Conservation (phyloP, 768 basidiomycete species). For the Ramaria sp. region DNA sequence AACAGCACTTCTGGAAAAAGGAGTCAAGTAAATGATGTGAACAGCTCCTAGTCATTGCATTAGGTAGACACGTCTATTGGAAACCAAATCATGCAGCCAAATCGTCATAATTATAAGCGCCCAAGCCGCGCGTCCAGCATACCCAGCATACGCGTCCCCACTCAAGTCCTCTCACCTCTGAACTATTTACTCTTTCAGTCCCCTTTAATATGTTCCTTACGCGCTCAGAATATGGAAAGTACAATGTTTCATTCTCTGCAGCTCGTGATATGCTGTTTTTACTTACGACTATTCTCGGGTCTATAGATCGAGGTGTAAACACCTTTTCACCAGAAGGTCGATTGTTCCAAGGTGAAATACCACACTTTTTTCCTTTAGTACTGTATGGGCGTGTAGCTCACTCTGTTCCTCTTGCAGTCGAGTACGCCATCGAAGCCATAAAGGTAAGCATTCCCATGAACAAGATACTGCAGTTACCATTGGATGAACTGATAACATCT, state of each 20-base stretch:
- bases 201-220: slow-evolving; percentile 72
- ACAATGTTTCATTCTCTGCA: not conserved
- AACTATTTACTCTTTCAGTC: not conserved
- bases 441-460: slow-evolving; percentile 42
- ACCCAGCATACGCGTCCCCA: not conserved
- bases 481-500: not conserved
- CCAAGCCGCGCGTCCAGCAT: not conserved
- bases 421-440: slow-evolving; percentile 99
- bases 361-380: not conserved
- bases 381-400: not conserved
- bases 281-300: not conserved
- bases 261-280: not conserved
- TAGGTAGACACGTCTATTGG: too few relatives aligned
- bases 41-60: too few relatives aligned
- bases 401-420: slow-evolving; percentile 44
- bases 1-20: too few relatives aligned
- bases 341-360: slow-evolving; percentile 79
- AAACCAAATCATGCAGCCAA: too few relatives aligned
- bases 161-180: not conserved
- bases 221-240: slow-evolving; percentile 85
- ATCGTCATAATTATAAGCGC: not conserved
- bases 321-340: slow-evolving; percentile 99
- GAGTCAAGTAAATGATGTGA: too few relatives aligned
- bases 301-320: slow-evolving; percentile 87
- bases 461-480: slow-evolving; percentile 2